Evolutionary conservation across 768 basidiomycete genomes (phyloP), one percentile per base, ranked within the genome.

Genomic region (Tylopilus vinaceipallidus): DNA sequence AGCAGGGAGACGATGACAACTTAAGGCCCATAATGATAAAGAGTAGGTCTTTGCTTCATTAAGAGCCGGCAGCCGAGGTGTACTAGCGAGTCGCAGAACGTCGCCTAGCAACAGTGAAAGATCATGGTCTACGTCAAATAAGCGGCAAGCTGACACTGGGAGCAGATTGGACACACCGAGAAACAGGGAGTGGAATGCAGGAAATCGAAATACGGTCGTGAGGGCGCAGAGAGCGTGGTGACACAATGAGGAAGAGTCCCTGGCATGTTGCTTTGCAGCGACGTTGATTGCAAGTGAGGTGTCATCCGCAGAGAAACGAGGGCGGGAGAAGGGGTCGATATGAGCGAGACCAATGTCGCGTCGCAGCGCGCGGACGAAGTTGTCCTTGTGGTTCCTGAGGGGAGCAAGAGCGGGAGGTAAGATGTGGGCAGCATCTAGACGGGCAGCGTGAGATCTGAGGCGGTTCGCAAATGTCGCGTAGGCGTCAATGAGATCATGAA

Each of bases 401-500:
- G 64, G 50, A 34, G 44, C 34, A 41, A 74, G 42, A 19, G 67
- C 65, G 11, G 64, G 61, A 10, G 49, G 46, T 2, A 29, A 36
- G 1, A 36, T 11, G 17, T 37, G 49, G 38, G 19, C 45, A 4
- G 27, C 17, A 11, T 41, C 56, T 17, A 57, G 49, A 50, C 23
- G 20, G 14, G 38, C 47, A 7, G 37, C 35, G 6, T 59, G 54
- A 10, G 57, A 53, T 33, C 64, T 70, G 47, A 85, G 65, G 23
- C 79, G 74, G 24, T 64, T 63, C 0, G 75, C 74, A 36, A 87
- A 70, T 0, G 74, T 70, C 54, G 66, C 71, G 57, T 87, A 87
- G 11, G 85, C 82, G 59, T 88, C 83, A 34, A 75, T 67, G 50
- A 86, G 66, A 62, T 83, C 82, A 55, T 82, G 79, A 23, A 70